Conservation (phyloP, 2,329 filamentous ascomycete genomes). For the Zarea fungicola region DNA sequence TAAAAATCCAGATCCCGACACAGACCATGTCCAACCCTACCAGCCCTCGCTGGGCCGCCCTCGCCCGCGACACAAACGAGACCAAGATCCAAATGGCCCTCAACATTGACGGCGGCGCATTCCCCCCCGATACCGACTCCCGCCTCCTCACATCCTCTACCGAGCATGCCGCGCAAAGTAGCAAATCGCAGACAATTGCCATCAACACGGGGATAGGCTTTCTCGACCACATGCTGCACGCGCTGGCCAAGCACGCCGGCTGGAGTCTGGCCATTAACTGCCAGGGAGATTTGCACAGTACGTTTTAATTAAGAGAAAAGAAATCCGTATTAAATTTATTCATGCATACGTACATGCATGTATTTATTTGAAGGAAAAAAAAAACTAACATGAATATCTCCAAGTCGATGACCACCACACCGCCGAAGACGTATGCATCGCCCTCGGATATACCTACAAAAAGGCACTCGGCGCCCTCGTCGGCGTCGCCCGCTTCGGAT, state of each 20-base stretch:
- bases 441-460: conserved; percentile 81
- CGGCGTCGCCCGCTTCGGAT: conserved; percentile 85
- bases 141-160: conserved; percentile 46
- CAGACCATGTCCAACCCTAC: conserved; percentile 2
- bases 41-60: conserved; percentile 60
- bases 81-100: conserved; percentile 92
- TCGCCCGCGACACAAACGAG: conserved; percentile 93
- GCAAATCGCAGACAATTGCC: conserved; percentile 77
- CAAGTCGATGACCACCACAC: conserved; percentile 98
- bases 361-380: no score
- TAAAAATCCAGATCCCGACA: no score
- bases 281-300: conserved; percentile 87
- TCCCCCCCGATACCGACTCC: conserved; percentile 59
- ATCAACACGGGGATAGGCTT: conserved; percentile 95
- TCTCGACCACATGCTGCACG: conserved; percentile 97
- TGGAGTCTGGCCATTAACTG: conserved; percentile 84
- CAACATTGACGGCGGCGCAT: conserved; percentile 85
- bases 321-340: no score
- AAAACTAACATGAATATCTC: no score
- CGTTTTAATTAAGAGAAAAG: no score
- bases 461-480: conserved; percentile 69
- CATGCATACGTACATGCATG: no score
- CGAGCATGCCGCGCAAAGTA: conserved; percentile 77
- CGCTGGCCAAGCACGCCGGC: conserved; percentile 89
- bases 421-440: conserved; percentile 90